Conservation (phyloP, 345 rosid genomes). For the Lumnitzera littorea region DNA sequence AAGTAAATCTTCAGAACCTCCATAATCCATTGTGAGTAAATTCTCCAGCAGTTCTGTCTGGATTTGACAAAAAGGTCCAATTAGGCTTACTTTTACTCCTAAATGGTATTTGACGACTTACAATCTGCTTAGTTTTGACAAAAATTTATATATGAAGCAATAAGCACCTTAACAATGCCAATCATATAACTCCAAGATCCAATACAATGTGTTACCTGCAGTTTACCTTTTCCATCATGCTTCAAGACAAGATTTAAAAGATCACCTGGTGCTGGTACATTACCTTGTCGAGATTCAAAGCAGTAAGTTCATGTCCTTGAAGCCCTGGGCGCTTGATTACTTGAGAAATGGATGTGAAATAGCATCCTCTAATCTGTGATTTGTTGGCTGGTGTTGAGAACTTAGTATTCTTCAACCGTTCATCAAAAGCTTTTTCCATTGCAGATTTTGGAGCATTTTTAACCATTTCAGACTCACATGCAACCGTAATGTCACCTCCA, state of each 20-base stretch:
- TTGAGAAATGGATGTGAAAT: conserved; percentile 72
- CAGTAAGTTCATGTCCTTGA: conserved; percentile 57
- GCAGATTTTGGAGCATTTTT: conserved; percentile 35
- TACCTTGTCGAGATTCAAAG: conserved; percentile 94
- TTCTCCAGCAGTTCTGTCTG: conserved; percentile 70
- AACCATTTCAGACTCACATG: conserved; percentile 43
- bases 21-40: conserved; percentile 49
- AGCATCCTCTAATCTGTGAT: conserved; percentile 47
- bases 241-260: not conserved
- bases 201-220: no score
- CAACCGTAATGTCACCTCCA: conserved; percentile 84
- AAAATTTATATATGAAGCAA: no score
- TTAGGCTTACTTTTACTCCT: not conserved
- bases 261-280: not conserved
- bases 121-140: no score
- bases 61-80: not conserved
- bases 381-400: conserved; percentile 33
- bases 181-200: no score
- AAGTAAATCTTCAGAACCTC: conserved; percentile 65
- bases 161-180: no score
- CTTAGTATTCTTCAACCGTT: conserved; percentile 53
- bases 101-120: no score
- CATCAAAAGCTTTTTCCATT: conserved; percentile 69
- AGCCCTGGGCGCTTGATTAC: conserved; percentile 62
- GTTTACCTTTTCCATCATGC: not conserved